Base-by-base conservation (phyloP, 2,329 filamentous ascomycete genomes). In the Pseudocercospora fuligena region DNA sequence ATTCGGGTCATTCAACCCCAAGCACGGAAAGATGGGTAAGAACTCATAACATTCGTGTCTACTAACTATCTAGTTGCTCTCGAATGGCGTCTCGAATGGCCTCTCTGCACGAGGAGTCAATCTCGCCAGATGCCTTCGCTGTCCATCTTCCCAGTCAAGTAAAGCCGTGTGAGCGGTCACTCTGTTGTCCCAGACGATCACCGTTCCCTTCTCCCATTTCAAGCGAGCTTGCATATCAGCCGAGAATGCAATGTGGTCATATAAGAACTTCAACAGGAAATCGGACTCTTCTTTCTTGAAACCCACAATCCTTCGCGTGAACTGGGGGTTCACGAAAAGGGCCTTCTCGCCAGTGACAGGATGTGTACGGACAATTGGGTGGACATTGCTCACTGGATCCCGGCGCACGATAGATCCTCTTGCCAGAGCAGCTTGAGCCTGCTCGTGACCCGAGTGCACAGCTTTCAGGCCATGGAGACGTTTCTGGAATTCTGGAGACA, bases 281-380 rank as follows among this genome's bases (percentile, higher is more conserved):
- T 96, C 93, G 1, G 89, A 92, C 76, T 97, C 93, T 76, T 97
- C 93, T 76, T 93, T 92, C 81, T 97, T 96, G 75, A 90, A 87
- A 12, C 92, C 92, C 1, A 94, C 87, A 62, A 97, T 94, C 31
- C 89, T 85, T 60, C 92, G 89, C 4, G 92, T 94, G 81, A 95
- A 97, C 76, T 94, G 91, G 3, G 90, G 90, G 77, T 96, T 97
- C 29, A 96, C 87, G 72, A 87, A 96, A 7, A 97, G 81, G 0
- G 91, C 90, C 82, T 96, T 97, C 78, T 96, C 91, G 16, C 92
- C 92, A 0, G 93, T 96, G 4, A 77, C 80, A 0, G 93, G 92
- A 76, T 97, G 93, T 0, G 92, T 94, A 19, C 92, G 84, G 1
- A 96, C 87, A 66, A 97, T 82, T 0, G 93, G 93, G 74, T 97